Evolutionary conservation across 2,329 filamentous ascomycete genomes (phyloP).

Genomic region (Dactylellina sp.): DNA sequence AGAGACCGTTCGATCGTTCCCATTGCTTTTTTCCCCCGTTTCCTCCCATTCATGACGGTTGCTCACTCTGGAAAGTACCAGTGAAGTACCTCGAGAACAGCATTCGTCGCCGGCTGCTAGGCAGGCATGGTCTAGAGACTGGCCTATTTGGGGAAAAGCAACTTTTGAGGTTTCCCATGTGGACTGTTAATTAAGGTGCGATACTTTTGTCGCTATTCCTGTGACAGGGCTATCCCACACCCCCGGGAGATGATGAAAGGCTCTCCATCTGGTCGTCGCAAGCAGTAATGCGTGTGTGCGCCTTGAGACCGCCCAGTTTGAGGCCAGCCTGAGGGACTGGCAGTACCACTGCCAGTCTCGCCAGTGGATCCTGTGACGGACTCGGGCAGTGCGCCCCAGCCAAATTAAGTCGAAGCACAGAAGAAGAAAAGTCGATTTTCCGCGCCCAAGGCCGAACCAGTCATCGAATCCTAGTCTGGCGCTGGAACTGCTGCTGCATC

Average conservation of each 20-base stretch:
- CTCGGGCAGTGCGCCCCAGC: conserved; percentile 38
- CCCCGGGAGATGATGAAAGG: conserved; percentile 22
- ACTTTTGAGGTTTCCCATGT: too few relatives aligned
- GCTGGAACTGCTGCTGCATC: too few relatives aligned
- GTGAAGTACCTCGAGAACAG: conserved; percentile 30
- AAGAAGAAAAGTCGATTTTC: conserved; percentile 30
- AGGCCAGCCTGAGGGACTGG: conserved; percentile 1
- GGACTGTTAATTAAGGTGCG: too few relatives aligned
- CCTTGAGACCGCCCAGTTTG: conserved; percentile 42
- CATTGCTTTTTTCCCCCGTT: background rate
- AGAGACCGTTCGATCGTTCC: background rate
- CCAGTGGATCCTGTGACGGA: conserved; percentile 34
- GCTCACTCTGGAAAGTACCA: conserved; percentile 30
- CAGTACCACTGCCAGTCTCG: background rate
- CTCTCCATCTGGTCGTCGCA: conserved; percentile 15
- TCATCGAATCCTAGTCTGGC: conserved; percentile 2
- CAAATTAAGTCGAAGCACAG: conserved; percentile 22
- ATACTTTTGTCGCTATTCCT: conserved; percentile 16
- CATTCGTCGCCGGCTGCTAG: too few relatives aligned
- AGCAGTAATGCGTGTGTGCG: conserved; percentile 20
- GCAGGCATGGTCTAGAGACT: conserved; percentile 29
- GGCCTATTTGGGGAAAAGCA: conserved; percentile 41
- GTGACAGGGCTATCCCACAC: conserved; percentile 51
- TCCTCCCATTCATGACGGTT: conserved; percentile 13
- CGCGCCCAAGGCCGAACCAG: conserved; percentile 15